Base-by-base conservation (phyloP, 23 red algal species). In the Gracilaria gracilis region DNA sequence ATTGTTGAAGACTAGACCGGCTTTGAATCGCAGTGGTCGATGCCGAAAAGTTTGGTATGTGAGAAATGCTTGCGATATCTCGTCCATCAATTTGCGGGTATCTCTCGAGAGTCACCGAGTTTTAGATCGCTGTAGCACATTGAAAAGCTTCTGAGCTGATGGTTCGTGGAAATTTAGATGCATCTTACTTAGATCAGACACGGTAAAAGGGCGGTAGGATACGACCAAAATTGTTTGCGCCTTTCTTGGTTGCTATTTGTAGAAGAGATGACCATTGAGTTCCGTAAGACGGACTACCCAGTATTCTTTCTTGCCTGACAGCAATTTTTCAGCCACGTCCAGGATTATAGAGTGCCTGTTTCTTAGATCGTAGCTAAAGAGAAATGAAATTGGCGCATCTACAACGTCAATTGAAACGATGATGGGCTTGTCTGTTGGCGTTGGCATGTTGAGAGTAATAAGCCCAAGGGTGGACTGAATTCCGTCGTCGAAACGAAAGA, bases 101-200 rank as follows among this genome's bases (percentile, higher is more conserved):
- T n/a, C n/a, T n/a, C n/a, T n/a, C n/a, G n/a, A n/a, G n/a, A n/a
- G n/a, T n/a, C n/a, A n/a, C n/a, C n/a, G n/a, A n/a, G n/a, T 4
- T 4, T 7, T 49, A 11, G 35, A 4, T 21, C 70, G 70, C 5
- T 3, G 12, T 7, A 75, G 34, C 9, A 75, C n/a, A 34, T 75
- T 75, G 35, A 75, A 36, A n/a, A 75, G 70, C 70, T 75, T 75
- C 70, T 75, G 36, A n/a, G 70, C 35, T 46, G 70, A 75, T 13
- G 70, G 70, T 36, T 75, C 11, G 42, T 75, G 37, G 34, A 75
- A 75, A 24, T 23, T n/a, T 6, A 46, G 70, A 20, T 75, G 70
- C 9, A 75, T 4, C 37, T 49, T 75, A 4, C 42, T 31, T 11
- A 75, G 35, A 4, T 75, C 9, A 8, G 24, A 39, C 6, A 39